Conservation (phyloP, 2,329 filamentous ascomycete species). For the Cladophialophora exuberans region DNA sequence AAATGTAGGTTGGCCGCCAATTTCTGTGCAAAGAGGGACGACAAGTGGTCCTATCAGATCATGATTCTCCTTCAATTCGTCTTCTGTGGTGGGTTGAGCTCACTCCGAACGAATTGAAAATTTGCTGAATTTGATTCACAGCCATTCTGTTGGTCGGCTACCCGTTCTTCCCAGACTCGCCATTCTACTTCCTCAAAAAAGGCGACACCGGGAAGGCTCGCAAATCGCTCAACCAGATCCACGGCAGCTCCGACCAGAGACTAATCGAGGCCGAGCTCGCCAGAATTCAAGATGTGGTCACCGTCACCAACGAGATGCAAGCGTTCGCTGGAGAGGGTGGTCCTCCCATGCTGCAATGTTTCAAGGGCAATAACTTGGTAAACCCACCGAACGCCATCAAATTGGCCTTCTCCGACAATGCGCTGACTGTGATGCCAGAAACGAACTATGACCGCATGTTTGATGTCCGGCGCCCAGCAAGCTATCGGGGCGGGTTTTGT, state of each 20-base stretch:
- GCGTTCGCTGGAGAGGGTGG: neutral
- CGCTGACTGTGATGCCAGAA: no score
- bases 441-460: neutral
- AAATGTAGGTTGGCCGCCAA: conserved; percentile 5
- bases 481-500: neutral
- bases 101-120: no score
- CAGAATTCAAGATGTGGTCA: neutral
- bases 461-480: neutral
- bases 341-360: neutral
- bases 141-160: neutral
- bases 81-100: no score
- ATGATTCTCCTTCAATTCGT: conserved; percentile 1
- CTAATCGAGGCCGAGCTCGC: neutral
- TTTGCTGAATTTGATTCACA: no score
- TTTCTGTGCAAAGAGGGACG: conserved; percentile 31
- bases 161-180: conserved; percentile 3
- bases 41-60: conserved; percentile 30
- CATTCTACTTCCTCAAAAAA: neutral
- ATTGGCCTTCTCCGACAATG: no score
- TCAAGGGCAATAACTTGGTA: neutral
- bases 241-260: neutral
- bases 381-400: no score
- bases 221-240: neutral
- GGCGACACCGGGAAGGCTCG: neutral
- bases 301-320: neutral